Conservation (phyloP, 75 land plant species). For the Pseudotsuga menziesii region DNA sequence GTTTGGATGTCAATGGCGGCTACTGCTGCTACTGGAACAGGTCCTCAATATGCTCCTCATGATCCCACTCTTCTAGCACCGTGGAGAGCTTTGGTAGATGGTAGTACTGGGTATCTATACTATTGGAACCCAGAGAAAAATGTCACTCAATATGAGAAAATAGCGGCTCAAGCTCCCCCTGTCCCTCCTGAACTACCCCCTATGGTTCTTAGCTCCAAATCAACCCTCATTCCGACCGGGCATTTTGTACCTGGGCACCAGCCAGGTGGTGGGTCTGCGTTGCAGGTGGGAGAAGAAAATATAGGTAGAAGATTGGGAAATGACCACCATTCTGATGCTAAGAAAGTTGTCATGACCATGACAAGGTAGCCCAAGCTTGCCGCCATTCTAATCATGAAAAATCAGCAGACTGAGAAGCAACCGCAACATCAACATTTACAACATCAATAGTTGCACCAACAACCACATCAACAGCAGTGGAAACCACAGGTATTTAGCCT, state of each 20-base stretch:
- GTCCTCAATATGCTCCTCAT: slow-evolving; percentile 69
- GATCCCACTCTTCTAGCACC: slow-evolving; percentile 78
- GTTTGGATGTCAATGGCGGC: slow-evolving; percentile 32
- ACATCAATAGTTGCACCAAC: no score
- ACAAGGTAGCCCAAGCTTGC: slow-evolving; percentile 26
- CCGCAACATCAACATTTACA: no score
- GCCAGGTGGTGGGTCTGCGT: slow-evolving; percentile 11
- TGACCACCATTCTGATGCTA: slow-evolving; percentile 2
- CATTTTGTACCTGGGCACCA: slow-evolving; percentile 6
- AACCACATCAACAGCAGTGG: no score
- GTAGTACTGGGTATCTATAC: slow-evolving; percentile 48
- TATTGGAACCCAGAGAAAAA: slow-evolving; percentile 85
- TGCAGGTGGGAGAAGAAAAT: neutral
- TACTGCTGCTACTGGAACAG: slow-evolving; percentile 19
- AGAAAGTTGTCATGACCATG: neutral
- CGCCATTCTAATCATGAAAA: slow-evolving; percentile 18
- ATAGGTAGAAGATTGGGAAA: slow-evolving; percentile 3
- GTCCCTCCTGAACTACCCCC: slow-evolving; percentile 50
- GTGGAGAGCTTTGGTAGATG: slow-evolving; percentile 78
- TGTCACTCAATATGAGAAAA: slow-evolving; percentile 67
- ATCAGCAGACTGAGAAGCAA: slow-evolving; percentile 12
- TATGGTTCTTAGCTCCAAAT: slow-evolving; percentile 20
- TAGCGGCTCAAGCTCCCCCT: slow-evolving; percentile 26
- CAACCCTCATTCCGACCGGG: slow-evolving; percentile 17
- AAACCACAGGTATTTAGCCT: no score